Evolutionary conservation across 169 alveolate genomes (phyloP).

Genomic region (Miamiensis avidus): DNA sequence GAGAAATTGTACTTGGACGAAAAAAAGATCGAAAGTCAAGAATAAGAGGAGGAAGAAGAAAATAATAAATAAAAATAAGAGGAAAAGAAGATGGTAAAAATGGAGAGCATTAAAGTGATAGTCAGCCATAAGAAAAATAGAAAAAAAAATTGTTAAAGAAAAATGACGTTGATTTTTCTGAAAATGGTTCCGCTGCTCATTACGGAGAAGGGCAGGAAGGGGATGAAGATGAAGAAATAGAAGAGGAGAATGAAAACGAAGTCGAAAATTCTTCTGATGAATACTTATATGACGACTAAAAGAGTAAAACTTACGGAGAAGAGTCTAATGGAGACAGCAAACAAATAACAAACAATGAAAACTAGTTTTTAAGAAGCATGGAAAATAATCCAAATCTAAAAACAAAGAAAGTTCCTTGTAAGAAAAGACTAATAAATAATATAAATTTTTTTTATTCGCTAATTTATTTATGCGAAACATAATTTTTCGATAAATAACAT

Average conservation of each 20-base stretch:
- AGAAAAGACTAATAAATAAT: too few species aligned
- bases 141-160: too few species aligned
- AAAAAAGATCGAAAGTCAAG: background rate
- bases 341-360: too few species aligned
- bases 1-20: background rate
- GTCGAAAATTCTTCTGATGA: background rate
- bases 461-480: background rate
- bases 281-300: background rate
- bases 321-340: too few species aligned
- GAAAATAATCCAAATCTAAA: background rate
- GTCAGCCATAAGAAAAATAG: too few species aligned
- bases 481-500: background rate
- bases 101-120: too few species aligned
- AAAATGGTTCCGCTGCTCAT: too few species aligned
- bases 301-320: background rate
- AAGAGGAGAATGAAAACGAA: background rate
- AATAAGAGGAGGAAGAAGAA: background rate
- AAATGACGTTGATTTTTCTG: too few species aligned
- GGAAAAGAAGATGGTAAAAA: too few species aligned
- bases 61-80: too few species aligned
- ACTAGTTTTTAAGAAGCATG: background rate
- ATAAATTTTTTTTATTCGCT: background rate
- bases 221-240: background rate
- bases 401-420: background rate
- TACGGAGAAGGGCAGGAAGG: background rate